These are phyloP conservation scores for Scedosporium boydii DNA, from an alignment of 2,329 filamentous ascomycete species.

Conservation along the genomic window DNA sequence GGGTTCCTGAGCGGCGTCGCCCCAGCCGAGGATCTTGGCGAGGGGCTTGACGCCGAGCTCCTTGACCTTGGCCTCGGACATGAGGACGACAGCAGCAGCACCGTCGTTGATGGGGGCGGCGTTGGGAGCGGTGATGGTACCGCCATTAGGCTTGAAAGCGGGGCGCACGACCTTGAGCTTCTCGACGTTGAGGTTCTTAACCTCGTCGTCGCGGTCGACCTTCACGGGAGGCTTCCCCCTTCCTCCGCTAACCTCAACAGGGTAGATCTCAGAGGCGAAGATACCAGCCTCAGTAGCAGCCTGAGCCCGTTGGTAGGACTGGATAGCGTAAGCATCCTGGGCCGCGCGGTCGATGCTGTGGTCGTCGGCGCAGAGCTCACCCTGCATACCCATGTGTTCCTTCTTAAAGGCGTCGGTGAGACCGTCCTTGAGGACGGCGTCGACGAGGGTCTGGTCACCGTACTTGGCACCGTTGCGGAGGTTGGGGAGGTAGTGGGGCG, in stretches of 20 bases:
- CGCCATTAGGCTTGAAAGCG: slow-evolving; percentile 67
- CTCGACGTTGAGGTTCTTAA: slow-evolving; percentile 82
- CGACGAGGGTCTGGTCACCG: slow-evolving; percentile 79
- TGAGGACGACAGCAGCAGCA: slow-evolving; percentile 82
- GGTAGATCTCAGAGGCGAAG: slow-evolving; percentile 80
- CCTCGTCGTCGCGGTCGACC: slow-evolving; percentile 84
- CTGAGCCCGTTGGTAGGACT: slow-evolving; percentile 88
- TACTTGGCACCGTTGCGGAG: slow-evolving; percentile 87
- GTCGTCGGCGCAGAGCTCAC: slow-evolving; percentile 83
- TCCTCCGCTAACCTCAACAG: slow-evolving; percentile 77
- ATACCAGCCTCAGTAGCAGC: slow-evolving; percentile 70
- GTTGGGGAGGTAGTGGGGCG: slow-evolving; percentile 87
- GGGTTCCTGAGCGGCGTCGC: slow-evolving; percentile 81
- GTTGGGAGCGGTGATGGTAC: slow-evolving; percentile 92
- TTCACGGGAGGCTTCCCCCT: slow-evolving; percentile 80
- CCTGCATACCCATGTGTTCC: slow-evolving; percentile 92
- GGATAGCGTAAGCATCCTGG: slow-evolving; percentile 94
- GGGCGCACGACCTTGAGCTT: slow-evolving; percentile 81
- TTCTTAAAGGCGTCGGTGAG: slow-evolving; percentile 91
- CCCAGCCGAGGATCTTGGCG: slow-evolving; percentile 96
- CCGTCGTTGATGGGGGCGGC: slow-evolving; percentile 95
- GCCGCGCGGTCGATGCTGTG: slow-evolving; percentile 72
- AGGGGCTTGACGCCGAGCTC: slow-evolving; percentile 84
- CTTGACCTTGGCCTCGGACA: slow-evolving; percentile 90
- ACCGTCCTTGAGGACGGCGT: slow-evolving; percentile 90